phyloP scores from a whole-genome alignment of 306 rosid species.

The Abrus precatorius region DNA sequence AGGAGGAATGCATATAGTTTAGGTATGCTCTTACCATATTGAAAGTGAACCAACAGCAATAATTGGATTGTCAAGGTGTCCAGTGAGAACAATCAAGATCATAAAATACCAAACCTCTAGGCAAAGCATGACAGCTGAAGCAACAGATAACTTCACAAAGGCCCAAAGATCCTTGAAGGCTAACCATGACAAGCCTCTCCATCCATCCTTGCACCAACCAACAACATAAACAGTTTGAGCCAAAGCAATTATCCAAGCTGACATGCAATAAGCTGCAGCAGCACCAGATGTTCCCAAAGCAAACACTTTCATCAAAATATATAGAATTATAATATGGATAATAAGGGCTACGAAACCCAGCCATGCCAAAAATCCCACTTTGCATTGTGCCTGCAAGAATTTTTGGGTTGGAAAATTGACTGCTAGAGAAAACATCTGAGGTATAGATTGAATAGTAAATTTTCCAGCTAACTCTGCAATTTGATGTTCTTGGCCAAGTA shows the following conservation, averaged over 20 bases:
- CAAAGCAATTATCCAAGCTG: constrained; percentile 82
- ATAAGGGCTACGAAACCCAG: constrained; percentile 66
- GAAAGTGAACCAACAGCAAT: constrained; percentile 98
- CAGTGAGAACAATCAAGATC: constrained; percentile 96
- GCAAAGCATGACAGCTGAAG: constrained; percentile 97
- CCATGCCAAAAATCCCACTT: constrained; percentile 83
- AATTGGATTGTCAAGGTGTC: constrained; percentile 87
- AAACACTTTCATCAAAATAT: constrained; percentile 54
- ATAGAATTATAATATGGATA: constrained; percentile 58
- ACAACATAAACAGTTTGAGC: constrained; percentile 80
- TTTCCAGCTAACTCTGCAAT: constrained; percentile 85
- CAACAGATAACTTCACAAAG: constrained; percentile 79
- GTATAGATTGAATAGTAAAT: constrained; percentile 82
- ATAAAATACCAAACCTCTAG: constrained; percentile 96
- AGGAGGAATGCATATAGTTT: background rate
- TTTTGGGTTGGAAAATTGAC: constrained; percentile 86
- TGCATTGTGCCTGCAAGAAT: constrained; percentile 93
- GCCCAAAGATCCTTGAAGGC: constrained; percentile 91
- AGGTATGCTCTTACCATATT: constrained; percentile 70
- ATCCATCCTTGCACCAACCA: constrained; percentile 80
- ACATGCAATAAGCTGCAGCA: constrained; percentile 74
- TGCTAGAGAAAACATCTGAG: constrained; percentile 92
- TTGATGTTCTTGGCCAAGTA: constrained; percentile 78
- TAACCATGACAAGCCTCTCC: constrained; percentile 90
- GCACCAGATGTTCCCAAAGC: constrained; percentile 88